These are phyloP conservation scores for Fusarium aywerte DNA, from an alignment of 2,329 filamentous ascomycete genomes.

Conservation along the genomic window DNA sequence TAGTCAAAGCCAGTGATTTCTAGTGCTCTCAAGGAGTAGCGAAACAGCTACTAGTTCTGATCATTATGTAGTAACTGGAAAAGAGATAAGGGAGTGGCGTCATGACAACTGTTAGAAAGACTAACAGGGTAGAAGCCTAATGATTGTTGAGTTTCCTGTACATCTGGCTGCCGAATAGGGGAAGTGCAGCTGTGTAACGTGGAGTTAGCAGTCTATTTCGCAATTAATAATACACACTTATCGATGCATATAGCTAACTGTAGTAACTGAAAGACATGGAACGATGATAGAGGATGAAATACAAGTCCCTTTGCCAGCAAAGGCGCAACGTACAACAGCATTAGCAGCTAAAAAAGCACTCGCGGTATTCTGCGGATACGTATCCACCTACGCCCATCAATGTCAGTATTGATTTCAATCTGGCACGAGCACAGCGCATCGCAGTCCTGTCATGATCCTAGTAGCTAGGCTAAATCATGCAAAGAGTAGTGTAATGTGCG, in stretches of 20 bases:
- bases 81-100: constrained; percentile 73
- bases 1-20: neutral
- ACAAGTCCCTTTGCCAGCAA: constrained; percentile 67
- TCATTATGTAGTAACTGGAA: constrained; percentile 68
- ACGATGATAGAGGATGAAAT: neutral
- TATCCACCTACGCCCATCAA: constrained; percentile 67
- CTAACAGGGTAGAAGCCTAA: constrained; percentile 73
- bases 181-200: constrained; percentile 71
- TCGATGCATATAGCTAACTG: neutral
- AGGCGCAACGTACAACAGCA: constrained; percentile 79
- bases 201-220: neutral
- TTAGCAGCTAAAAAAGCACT: constrained; percentile 86
- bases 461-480: neutral
- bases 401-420: constrained; percentile 35
- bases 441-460: constrained; percentile 17
- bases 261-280: constrained; percentile 15
- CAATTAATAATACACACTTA: neutral
- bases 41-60: constrained; percentile 66
- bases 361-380: constrained; percentile 79
- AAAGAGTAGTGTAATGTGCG: constrained; percentile 17
- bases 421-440: constrained; percentile 25
- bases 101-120: constrained; percentile 70
- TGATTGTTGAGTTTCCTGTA: constrained; percentile 75
- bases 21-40: constrained; percentile 50
- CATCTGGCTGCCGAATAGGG: constrained; percentile 79